Percentiles rank a stretch among this genome's conserved stretches.
Evolutionary conservation across 495 filamentous ascomycete species (phyloP).

Genomic region (Umbilicaria muhlenbergii): DNA sequence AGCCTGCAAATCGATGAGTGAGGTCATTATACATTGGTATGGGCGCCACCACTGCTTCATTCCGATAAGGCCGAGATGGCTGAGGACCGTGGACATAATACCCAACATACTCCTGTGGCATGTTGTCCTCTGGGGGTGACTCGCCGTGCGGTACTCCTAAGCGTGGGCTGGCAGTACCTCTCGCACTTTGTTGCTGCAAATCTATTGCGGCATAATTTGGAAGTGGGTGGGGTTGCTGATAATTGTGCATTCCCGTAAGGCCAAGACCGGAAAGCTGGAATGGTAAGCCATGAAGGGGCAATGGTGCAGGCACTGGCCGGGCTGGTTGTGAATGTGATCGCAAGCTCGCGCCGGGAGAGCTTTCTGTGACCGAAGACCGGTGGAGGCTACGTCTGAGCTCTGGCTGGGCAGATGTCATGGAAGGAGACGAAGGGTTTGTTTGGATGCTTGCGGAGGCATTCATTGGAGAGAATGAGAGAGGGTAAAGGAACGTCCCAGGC

Average conservation of each 20-base stretch:
- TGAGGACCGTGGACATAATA: slow-evolving; percentile 47
- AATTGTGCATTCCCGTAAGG: slow-evolving; percentile 19
- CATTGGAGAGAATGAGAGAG: slow-evolving; percentile 30
- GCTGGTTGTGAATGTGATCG: slow-evolving; percentile 55
- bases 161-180: slow-evolving; percentile 26
- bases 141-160: slow-evolving; percentile 19
- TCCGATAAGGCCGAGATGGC: slow-evolving; percentile 32
- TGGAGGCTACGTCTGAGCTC: slow-evolving; percentile 41
- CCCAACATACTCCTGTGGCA: slow-evolving; percentile 45
- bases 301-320: slow-evolving; percentile 31
- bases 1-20: slow-evolving; percentile 27
- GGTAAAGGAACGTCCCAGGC: slow-evolving; percentile 32
- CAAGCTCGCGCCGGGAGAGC: slow-evolving; percentile 32
- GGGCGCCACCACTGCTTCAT: slow-evolving; percentile 27
- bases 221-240: slow-evolving; percentile 22
- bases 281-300: slow-evolving; percentile 19
- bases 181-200: slow-evolving; percentile 25
- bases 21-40: slow-evolving; percentile 32
- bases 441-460: slow-evolving; percentile 30
- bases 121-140: slow-evolving; percentile 30
- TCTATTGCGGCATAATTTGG: slow-evolving; percentile 21
- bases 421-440: slow-evolving; percentile 51
- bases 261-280: slow-evolving; percentile 24
- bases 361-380: slow-evolving; percentile 38
- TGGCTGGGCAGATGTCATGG: slow-evolving; percentile 33